Conservation (phyloP, 306 rosid species). For the Malus orientalis region DNA sequence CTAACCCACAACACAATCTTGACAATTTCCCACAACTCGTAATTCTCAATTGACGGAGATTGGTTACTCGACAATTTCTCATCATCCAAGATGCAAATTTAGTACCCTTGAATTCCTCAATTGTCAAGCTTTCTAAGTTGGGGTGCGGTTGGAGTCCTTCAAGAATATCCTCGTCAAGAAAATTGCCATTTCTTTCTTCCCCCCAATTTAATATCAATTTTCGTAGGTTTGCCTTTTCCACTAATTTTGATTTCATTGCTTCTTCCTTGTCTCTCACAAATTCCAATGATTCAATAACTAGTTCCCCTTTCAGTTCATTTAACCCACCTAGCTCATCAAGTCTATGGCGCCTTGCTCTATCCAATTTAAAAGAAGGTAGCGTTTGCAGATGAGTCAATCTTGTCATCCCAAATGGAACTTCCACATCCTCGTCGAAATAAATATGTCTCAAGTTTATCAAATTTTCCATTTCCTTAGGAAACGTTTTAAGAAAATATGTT, state of each 20-base stretch:
- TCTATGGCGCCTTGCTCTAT: no score
- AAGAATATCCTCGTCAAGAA: neutral
- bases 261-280: neutral
- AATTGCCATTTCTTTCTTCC: no score
- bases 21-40: no score
- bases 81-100: neutral
- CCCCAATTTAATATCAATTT: neutral
- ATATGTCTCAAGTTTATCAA: neutral
- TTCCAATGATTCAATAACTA: no score
- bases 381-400: neutral
- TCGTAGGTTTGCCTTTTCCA: neutral
- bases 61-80: no score
- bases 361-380: neutral
- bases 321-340: neutral
- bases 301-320: neutral
- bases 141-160: neutral
- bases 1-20: no score
- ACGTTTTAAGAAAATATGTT: fast-evolving
- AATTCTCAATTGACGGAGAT: no score
- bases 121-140: neutral
- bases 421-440: neutral
- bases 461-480: neutral
- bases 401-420: neutral
- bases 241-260: neutral
- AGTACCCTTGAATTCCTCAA: neutral